Conservation (phyloP, 371 early-diverging fungal genomes). For the Mucor velutinosus region DNA sequence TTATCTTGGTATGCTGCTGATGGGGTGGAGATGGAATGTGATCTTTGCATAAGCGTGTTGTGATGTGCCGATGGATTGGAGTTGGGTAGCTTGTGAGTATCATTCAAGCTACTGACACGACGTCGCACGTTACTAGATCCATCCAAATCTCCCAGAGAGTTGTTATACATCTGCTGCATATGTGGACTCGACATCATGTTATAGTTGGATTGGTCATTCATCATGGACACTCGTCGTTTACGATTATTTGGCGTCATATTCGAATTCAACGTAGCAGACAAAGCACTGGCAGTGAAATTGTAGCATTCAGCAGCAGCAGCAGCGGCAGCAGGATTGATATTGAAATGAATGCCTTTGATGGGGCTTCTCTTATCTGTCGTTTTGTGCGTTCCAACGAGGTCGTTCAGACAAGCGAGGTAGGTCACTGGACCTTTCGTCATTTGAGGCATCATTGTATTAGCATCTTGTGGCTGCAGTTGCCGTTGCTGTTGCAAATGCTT, state of each 20-base stretch:
- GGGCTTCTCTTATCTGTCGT: slow-evolving; percentile 59
- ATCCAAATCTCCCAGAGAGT: neutral
- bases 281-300: slow-evolving; percentile 43
- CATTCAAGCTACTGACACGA: slow-evolving; percentile 42
- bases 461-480: slow-evolving; percentile 3
- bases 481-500: slow-evolving; percentile 27
- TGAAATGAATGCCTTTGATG: slow-evolving; percentile 3
- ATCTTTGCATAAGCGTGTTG: slow-evolving; percentile 7
- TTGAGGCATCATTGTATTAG: slow-evolving; percentile 50
- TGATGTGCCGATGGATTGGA: neutral
- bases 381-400: slow-evolving; percentile 77
- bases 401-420: slow-evolving; percentile 77
- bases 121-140: slow-evolving; percentile 20
- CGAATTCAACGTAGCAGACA: slow-evolving; percentile 13
- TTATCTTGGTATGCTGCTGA: slow-evolving; percentile 1
- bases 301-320: slow-evolving; percentile 50
- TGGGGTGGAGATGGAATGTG: slow-evolving; percentile 15
- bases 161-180: slow-evolving; percentile 1
- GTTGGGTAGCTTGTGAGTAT: slow-evolving; percentile 14
- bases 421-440: slow-evolving; percentile 51
- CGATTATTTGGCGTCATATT: slow-evolving; percentile 1
- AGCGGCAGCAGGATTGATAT: slow-evolving; percentile 8
- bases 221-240: slow-evolving; percentile 12
- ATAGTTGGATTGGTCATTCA: slow-evolving; percentile 10
- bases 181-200: neutral